Evolutionary conservation across 2,329 filamentous ascomycete genomes (phyloP).

Genomic region (Ophiocordyceps robertsii): DNA sequence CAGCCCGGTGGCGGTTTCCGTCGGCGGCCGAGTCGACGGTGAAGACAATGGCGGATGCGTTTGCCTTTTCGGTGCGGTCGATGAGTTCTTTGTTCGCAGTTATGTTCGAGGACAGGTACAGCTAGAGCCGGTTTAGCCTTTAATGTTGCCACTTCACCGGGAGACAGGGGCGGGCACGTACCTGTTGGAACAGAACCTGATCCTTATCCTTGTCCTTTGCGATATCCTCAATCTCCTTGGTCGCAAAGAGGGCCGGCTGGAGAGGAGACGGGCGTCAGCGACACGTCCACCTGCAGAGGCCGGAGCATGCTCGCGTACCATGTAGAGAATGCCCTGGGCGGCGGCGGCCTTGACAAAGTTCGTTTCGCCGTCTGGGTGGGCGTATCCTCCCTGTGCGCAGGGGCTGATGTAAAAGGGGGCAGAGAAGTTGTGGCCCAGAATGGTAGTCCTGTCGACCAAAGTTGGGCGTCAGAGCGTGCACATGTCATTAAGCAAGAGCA

Average conservation of each 20-base stretch:
- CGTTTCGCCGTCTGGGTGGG: slow-evolving; percentile 30
- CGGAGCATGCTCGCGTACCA: slow-evolving; percentile 13
- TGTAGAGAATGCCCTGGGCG: slow-evolving; percentile 35
- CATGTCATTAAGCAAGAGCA: not conserved
- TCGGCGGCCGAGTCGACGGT: slow-evolving; percentile 25
- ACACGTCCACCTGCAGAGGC: no score
- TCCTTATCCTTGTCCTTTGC: slow-evolving; percentile 19
- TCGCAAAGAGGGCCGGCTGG: slow-evolving; percentile 20
- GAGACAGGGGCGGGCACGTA: slow-evolving; percentile 1
- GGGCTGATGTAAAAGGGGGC: slow-evolving; percentile 42
- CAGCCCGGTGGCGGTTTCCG: slow-evolving; percentile 25
- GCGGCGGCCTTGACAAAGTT: slow-evolving; percentile 36
- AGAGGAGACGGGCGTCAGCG: not conserved
- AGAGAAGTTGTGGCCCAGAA: slow-evolving; percentile 38
- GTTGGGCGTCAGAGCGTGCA: slow-evolving; percentile 1
- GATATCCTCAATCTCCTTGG: slow-evolving; percentile 22
- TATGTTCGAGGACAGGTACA: slow-evolving; percentile 16
- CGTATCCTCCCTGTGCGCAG: slow-evolving; percentile 30
- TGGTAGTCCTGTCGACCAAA: slow-evolving; percentile 24
- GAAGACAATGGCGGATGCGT: slow-evolving; percentile 23
- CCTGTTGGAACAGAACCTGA: slow-evolving; percentile 25
- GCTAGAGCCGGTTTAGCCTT: slow-evolving; percentile 10
- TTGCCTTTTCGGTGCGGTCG: slow-evolving; percentile 16
- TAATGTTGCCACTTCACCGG: not conserved
- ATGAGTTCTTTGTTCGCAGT: slow-evolving; percentile 18